phyloP scores from a whole-genome alignment of 2,329 filamentous ascomycete species.

The Fusarium duplospermum region DNA sequence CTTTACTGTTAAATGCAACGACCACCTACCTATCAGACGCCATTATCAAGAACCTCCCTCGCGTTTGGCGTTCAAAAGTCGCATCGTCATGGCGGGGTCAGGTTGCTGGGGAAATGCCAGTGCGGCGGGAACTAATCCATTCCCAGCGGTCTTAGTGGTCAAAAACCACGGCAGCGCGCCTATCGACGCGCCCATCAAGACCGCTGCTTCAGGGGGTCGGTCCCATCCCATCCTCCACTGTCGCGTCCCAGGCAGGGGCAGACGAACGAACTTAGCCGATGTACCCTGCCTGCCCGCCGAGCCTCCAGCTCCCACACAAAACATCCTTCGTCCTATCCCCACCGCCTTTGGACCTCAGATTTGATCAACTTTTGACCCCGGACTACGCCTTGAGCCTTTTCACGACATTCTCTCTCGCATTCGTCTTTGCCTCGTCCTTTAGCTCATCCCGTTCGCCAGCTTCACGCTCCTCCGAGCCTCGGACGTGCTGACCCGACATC shows the following conservation, averaged over 20 bases:
- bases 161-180: conserved; percentile 25
- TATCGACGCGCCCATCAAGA: conserved; percentile 31
- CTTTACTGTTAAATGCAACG: not conserved
- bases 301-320: conserved; percentile 16
- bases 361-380: conserved; percentile 20
- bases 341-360: conserved; percentile 21
- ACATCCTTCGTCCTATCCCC: conserved; percentile 25
- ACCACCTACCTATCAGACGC: not conserved
- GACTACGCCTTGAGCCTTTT: conserved; percentile 10
- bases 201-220: conserved; percentile 14
- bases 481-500: conserved; percentile 21
- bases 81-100: conserved; percentile 21
- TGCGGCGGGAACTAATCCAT: conserved; percentile 25
- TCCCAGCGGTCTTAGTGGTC: conserved; percentile 22
- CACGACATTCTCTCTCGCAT: conserved; percentile 9
- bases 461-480: conserved; percentile 8
- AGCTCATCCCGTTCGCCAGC: not conserved
- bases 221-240: not conserved
- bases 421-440: conserved; percentile 4
- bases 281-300: conserved; percentile 5
- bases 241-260: conserved; percentile 21
- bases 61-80: not conserved
- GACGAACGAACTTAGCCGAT: conserved; percentile 4
- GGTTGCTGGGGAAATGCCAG: conserved; percentile 40
- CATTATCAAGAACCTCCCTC: not conserved